Percentiles rank a stretch among this genome's conserved stretches.
Conservation (phyloP, 768 basidiomycete genomes). For the Epithele typhae region DNA sequence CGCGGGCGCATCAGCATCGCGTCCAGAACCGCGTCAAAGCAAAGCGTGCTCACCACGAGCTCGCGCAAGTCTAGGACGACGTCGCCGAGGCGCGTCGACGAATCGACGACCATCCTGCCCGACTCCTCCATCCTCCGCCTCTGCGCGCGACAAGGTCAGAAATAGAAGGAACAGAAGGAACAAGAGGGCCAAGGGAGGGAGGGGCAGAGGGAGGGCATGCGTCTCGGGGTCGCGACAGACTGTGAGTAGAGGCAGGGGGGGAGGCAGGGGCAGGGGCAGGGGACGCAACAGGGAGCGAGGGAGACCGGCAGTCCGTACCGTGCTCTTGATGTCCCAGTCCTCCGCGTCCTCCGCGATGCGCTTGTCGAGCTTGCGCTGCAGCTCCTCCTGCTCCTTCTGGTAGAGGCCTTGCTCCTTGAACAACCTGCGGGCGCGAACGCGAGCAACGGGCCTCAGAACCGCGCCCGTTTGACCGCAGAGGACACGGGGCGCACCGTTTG, state of each 20-base stretch:
- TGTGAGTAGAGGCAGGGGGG: background rate
- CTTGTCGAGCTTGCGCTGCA: slow-evolving; percentile 56
- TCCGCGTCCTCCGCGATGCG: slow-evolving; percentile 54
- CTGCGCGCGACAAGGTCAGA: slow-evolving; percentile 31
- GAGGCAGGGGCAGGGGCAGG: background rate
- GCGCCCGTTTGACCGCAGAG: too few relatives aligned
- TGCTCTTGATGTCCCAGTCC: slow-evolving; percentile 75
- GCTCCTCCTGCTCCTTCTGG: slow-evolving; percentile 56
- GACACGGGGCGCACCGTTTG: slow-evolving; percentile 47
- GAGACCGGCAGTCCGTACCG: slow-evolving; percentile 38
- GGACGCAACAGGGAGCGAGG: background rate
- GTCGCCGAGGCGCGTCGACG: slow-evolving; percentile 53
- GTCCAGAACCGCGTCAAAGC: slow-evolving; percentile 1
- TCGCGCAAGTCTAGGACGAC: slow-evolving; percentile 60
- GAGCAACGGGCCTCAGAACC: too few relatives aligned
- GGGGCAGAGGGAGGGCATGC: background rate
- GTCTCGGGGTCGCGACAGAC: background rate
- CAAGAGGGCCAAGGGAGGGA: background rate
- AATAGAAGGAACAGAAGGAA: background rate
- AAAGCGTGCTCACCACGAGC: slow-evolving; percentile 54
- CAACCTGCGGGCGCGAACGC: slow-evolving; percentile 20
- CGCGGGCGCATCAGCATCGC: background rate
- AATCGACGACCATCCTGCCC: slow-evolving; percentile 74
- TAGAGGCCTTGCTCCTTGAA: slow-evolving; percentile 68
- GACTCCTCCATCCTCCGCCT: slow-evolving; percentile 70